Conservation (phyloP, 129 eudicot genomes). For the Lactuca saligna region DNA sequence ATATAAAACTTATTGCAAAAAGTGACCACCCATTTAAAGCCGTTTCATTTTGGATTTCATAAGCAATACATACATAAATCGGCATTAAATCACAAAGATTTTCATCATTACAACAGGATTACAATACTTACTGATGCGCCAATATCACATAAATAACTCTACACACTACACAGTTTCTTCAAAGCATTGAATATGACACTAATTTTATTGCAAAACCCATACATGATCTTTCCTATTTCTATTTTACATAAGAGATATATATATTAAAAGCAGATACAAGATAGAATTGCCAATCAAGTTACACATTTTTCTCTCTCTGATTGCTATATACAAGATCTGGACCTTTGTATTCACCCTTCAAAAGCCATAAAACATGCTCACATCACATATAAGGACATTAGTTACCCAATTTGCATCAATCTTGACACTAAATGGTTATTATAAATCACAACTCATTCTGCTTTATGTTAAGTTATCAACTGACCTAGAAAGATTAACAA, state of each 20-base stretch:
- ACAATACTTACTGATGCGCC: background rate
- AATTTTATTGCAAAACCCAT: conserved; percentile 19
- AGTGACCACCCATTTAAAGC: background rate
- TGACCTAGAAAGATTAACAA: background rate
- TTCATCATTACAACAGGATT: background rate
- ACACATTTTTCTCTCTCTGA: background rate
- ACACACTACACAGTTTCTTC: conserved; percentile 1
- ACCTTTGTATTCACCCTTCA: conserved; percentile 22
- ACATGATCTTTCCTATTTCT: conserved; percentile 12
- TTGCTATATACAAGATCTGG: conserved; percentile 22
- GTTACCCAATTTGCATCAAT: conserved; percentile 13
- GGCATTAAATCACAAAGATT: background rate
- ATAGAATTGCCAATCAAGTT: conserved; percentile 3
- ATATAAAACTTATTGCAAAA: background rate
- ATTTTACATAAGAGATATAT: conserved; percentile 6
- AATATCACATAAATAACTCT: background rate
- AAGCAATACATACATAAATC: conserved; percentile 1
- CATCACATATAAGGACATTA: background rate
- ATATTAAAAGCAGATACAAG: conserved; percentile 13
- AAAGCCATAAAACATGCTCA: conserved; percentile 16
- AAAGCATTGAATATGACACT: conserved; percentile 5
- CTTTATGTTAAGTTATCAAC: background rate
- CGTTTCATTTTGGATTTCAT: conserved; percentile 7
- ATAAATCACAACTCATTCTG: conserved; percentile 5
- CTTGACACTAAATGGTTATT: conserved; percentile 1